phyloP scores from a whole-genome alignment of 225 moss, liverwort and hornwort species.

The Straminergon stramineum region DNA sequence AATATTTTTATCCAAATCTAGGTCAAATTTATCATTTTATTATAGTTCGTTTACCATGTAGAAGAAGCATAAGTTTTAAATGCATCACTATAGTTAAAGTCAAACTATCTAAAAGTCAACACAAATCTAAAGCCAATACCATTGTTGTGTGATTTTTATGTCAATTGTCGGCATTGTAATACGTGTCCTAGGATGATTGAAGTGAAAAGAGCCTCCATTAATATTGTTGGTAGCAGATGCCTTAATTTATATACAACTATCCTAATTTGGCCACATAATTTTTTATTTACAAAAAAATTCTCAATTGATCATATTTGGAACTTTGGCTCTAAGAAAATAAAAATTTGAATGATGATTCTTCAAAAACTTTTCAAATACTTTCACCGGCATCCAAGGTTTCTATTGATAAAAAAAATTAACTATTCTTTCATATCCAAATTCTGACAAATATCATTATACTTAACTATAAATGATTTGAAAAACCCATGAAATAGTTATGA shows the following conservation, averaged over 20 bases:
- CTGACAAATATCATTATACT: too few species aligned
- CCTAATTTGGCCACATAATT: neutral
- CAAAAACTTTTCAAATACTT: neutral
- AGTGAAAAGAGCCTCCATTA: fast-evolving
- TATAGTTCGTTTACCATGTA: neutral
- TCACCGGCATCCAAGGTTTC: neutral
- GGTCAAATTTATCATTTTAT: neutral
- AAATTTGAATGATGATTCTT: neutral
- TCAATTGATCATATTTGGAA: neutral
- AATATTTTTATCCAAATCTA: neutral
- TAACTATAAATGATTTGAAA: neutral
- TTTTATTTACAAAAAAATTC: neutral
- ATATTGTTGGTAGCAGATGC: neutral
- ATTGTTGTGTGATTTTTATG: neutral
- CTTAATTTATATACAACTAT: neutral
- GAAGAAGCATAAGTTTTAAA: neutral
- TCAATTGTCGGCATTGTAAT: neutral
- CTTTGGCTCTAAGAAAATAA: neutral
- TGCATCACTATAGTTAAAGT: neutral
- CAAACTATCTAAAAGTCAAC: neutral
- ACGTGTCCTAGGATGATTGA: neutral
- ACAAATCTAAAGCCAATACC: neutral
- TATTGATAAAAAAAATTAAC: neutral
- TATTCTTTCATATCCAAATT: too few species aligned
- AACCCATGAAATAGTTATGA: neutral